These are phyloP conservation scores for Pterocarpus macrocarpus DNA, from an alignment of 306 rosid species.

Conservation along the genomic window DNA sequence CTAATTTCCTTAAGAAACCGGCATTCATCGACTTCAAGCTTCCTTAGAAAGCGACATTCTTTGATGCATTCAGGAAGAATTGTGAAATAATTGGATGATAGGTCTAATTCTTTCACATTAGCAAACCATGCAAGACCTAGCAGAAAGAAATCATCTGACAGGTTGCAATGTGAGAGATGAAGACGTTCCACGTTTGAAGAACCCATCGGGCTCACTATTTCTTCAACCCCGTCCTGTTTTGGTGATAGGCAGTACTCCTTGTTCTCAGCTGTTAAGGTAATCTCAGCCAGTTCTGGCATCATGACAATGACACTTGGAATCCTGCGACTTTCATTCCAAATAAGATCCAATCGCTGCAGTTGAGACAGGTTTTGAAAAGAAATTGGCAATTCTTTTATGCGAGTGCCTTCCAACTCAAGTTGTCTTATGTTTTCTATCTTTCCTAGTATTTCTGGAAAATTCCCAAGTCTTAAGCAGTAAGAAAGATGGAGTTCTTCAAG, in stretches of 20 bases:
- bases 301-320: neutral
- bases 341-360: neutral
- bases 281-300: neutral
- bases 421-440: neutral
- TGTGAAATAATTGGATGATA: neutral
- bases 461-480: neutral
- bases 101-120: neutral
- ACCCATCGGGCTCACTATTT: neutral
- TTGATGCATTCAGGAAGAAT: neutral
- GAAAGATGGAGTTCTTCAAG: neutral
- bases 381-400: neutral
- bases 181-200: neutral
- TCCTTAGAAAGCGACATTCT: neutral
- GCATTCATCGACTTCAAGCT: neutral
- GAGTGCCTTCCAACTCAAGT: neutral
- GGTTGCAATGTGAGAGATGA: neutral
- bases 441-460: neutral
- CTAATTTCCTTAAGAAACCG: neutral
- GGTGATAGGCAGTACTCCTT: neutral
- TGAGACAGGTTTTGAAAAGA: neutral
- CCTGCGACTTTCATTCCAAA: neutral
- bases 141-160: neutral
- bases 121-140: neutral
- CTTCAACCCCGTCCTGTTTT: neutral
- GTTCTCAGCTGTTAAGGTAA: no score